These are phyloP conservation scores for Dactylellina parvicollis DNA, from an alignment of 2,329 filamentous ascomycete genomes.

Conservation along the genomic window DNA sequence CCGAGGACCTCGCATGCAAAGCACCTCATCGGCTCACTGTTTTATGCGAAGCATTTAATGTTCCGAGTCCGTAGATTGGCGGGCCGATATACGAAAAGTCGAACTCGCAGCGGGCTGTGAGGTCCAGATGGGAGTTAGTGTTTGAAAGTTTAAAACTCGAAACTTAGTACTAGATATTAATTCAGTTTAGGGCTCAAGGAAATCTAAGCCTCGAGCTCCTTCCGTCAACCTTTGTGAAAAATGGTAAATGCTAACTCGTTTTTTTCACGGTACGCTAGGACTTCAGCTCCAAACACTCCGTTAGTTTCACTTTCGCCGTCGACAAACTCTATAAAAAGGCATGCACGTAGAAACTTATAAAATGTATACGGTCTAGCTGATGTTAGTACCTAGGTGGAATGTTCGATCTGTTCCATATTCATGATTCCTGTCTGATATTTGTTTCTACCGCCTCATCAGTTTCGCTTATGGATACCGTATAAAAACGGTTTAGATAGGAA, in stretches of 20 bases:
- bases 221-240: background rate
- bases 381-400: constrained; percentile 21
- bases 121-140: background rate
- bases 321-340: constrained; percentile 28
- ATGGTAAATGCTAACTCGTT: background rate
- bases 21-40: background rate
- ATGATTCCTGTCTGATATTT: constrained; percentile 5
- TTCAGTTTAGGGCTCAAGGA: background rate
- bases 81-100: constrained; percentile 14
- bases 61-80: constrained; percentile 19
- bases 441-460: constrained; percentile 10
- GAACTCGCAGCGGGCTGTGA: background rate
- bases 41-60: constrained; percentile 16
- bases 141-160: constrained; percentile 38
- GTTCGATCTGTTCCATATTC: constrained; percentile 33
- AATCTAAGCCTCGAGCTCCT: constrained; percentile 19
- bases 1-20: constrained; percentile 7
- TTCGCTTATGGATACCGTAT: constrained; percentile 2
- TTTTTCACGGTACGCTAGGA: constrained; percentile 6
- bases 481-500: constrained; percentile 11
- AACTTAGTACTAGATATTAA: constrained; percentile 17
- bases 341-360: constrained; percentile 3
- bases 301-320: constrained; percentile 15
- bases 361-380: constrained; percentile 1
- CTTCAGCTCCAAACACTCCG: constrained; percentile 24